Percentiles rank a stretch among this genome's conserved stretches.
Conservation (phyloP, 768 basidiomycete genomes). For the Lenzites betulinus region DNA sequence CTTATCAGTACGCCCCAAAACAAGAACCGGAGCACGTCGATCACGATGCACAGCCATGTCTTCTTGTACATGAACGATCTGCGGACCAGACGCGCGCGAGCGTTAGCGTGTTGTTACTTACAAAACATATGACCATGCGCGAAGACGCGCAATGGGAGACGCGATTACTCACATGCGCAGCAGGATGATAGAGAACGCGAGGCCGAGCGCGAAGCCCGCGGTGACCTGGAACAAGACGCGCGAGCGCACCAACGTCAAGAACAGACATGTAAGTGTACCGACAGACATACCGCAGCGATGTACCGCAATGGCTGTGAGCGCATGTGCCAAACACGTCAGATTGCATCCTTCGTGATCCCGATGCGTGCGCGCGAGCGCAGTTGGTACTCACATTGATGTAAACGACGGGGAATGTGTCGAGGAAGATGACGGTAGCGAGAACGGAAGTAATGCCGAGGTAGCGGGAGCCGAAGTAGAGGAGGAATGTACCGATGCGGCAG, state of each 20-base stretch:
- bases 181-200: not conserved
- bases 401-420: not conserved
- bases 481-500: constrained; percentile 7
- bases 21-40: not conserved
- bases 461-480: constrained; percentile 8
- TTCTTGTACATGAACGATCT: constrained; percentile 3
- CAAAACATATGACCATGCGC: too few relatives aligned
- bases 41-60: not conserved
- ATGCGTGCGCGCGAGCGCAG: not conserved
- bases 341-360: too few relatives aligned
- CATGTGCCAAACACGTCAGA: not conserved
- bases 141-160: not conserved
- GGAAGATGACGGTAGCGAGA: not conserved
- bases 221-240: not conserved
- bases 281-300: not conserved
- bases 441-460: constrained; percentile 10
- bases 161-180: not conserved
- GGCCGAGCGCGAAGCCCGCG: not conserved
- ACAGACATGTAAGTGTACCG: too few relatives aligned
- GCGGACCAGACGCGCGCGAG: too few relatives aligned
- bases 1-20: constrained; percentile 3
- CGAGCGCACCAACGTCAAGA: too few relatives aligned
- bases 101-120: too few relatives aligned
- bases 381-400: not conserved
- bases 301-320: not conserved